Conservation (phyloP, 768 basidiomycete genomes). For the Naganishia vishniacii region DNA sequence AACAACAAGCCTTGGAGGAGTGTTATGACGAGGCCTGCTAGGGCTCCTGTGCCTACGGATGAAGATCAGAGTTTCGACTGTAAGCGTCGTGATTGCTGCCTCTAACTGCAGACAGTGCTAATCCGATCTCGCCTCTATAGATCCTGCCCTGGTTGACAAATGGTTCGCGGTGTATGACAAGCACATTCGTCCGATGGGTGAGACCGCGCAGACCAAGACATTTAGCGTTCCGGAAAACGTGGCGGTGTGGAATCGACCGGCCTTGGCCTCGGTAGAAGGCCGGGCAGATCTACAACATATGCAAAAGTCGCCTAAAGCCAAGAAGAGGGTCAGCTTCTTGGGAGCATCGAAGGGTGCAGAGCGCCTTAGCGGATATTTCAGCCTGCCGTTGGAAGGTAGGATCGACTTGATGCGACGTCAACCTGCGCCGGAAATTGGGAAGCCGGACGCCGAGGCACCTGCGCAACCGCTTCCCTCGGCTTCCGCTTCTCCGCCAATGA, state of each 20-base stretch:
- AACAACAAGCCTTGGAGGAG: slow-evolving; percentile 91
- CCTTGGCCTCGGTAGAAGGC: slow-evolving; percentile 35
- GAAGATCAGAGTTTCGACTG: slow-evolving; percentile 42
- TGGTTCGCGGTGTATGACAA: slow-evolving; percentile 90
- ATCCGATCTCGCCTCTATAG: slow-evolving; percentile 24
- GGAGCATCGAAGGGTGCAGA: slow-evolving; percentile 50
- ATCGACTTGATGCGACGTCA: slow-evolving; percentile 74
- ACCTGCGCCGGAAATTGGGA: slow-evolving; percentile 27
- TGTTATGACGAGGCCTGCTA: slow-evolving; percentile 64
- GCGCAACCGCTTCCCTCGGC: slow-evolving; percentile 19
- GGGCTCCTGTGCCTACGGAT: slow-evolving; percentile 42
- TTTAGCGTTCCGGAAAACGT: slow-evolving; percentile 66
- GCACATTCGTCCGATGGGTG: slow-evolving; percentile 65
- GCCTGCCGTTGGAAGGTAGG: slow-evolving; percentile 78
- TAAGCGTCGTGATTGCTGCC: slow-evolving; percentile 27
- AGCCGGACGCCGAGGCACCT: slow-evolving; percentile 11
- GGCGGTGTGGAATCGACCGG: slow-evolving; percentile 66
- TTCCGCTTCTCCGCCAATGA: slow-evolving; percentile 32
- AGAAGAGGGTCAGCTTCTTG: slow-evolving; percentile 13
- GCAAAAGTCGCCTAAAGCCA: slow-evolving; percentile 15
- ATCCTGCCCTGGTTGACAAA: slow-evolving; percentile 67
- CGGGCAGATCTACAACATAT: slow-evolving; percentile 60
- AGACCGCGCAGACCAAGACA: slow-evolving; percentile 33
- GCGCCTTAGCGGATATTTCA: slow-evolving; percentile 63
- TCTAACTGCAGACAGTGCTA: not conserved